These are phyloP conservation scores for Vaucheria bursata DNA, from an alignment of 352 stramenopile genomes.

Conservation along the genomic window DNA sequence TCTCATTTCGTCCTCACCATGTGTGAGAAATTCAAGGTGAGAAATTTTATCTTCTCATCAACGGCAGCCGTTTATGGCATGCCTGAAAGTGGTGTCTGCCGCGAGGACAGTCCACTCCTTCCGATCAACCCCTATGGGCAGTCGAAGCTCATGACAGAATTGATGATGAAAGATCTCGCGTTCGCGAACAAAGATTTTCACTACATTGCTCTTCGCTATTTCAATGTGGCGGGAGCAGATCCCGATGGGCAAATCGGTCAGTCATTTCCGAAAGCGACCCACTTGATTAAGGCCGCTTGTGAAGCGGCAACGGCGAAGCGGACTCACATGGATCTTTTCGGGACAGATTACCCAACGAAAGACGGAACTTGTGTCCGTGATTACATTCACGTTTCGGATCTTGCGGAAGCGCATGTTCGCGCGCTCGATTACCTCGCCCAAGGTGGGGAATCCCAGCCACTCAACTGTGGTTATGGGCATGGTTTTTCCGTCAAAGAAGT, in stretches of 20 bases:
- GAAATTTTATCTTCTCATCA: slow-evolving; percentile 66
- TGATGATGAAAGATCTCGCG: neutral
- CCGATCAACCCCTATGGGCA: neutral
- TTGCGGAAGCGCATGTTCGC: slow-evolving; percentile 48
- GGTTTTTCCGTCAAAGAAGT: neutral
- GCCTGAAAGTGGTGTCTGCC: neutral
- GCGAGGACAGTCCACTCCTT: neutral
- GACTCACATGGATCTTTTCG: neutral
- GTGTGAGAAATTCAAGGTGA: slow-evolving; percentile 54
- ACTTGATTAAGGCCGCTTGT: neutral
- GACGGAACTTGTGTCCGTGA: slow-evolving; percentile 72
- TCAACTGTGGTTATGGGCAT: neutral
- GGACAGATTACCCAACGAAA: slow-evolving; percentile 62
- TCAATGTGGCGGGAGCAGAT: slow-evolving; percentile 59
- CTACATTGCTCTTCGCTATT: slow-evolving; percentile 49
- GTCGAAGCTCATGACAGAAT: neutral
- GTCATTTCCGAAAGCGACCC: neutral
- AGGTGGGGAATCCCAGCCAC: neutral
- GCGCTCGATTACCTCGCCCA: neutral
- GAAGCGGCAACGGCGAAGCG: slow-evolving; percentile 52
- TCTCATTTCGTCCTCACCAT: slow-evolving; percentile 62
- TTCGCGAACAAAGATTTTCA: neutral
- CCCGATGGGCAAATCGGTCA: slow-evolving; percentile 50
- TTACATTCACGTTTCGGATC: slow-evolving; percentile 79
- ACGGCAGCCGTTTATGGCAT: slow-evolving; percentile 69